Conservation (phyloP, 805 yeast species). For the Kodamaea hsintzibuensis region DNA sequence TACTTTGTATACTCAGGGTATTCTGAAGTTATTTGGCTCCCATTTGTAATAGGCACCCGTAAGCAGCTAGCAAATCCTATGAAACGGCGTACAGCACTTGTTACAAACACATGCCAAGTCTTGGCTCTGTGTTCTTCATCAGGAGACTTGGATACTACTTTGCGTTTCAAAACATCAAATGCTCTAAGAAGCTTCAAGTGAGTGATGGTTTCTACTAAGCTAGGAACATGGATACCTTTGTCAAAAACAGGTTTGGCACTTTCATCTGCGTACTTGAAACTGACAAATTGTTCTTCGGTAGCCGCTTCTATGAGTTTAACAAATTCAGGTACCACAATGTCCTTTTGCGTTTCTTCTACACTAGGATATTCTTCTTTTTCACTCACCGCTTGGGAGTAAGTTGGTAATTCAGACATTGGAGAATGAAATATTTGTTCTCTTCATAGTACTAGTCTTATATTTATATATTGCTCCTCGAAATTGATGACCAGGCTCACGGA, state of each 20-base stretch:
- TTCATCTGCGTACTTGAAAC: neutral
- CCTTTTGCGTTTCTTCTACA: neutral
- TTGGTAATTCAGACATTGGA: neutral
- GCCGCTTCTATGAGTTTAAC: neutral
- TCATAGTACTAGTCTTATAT: neutral
- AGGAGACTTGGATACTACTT: constrained; percentile 4
- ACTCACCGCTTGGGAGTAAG: neutral
- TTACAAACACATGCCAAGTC: constrained; percentile 24
- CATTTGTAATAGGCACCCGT: constrained; percentile 2
- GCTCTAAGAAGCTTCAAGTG: constrained; percentile 26
- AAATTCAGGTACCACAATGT: neutral
- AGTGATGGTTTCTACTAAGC: constrained; percentile 16
- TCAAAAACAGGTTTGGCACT: neutral
- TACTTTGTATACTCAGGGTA: neutral
- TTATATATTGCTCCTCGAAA: neutral
- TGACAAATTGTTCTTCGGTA: neutral
- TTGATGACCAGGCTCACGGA: neutral
- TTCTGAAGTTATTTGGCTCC: neutral
- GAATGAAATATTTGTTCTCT: neutral
- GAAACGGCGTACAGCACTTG: constrained; percentile 24
- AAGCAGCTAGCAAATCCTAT: constrained; percentile 20
- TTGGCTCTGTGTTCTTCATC: constrained; percentile 9
- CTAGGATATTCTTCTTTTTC: neutral
- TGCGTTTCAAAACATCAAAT: constrained; percentile 18
- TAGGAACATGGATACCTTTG: neutral